Evolutionary conservation across 495 filamentous ascomycete genomes (phyloP), one percentile per base, ranked within the genome.

Genomic region (Neurospora tetrasperma): DNA sequence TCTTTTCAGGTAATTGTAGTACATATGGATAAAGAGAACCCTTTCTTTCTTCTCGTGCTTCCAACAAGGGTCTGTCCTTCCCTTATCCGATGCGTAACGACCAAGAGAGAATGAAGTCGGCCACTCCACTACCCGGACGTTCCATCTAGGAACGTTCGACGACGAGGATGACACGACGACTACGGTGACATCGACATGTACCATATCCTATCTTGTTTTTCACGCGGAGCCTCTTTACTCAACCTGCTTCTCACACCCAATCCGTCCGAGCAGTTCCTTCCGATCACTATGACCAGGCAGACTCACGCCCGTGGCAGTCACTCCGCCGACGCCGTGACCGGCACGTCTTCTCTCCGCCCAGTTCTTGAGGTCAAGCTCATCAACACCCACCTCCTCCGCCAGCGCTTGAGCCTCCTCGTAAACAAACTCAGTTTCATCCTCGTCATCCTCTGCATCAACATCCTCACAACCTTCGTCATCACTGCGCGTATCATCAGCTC

Each of bases 381-480:
- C 90, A 16, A 90, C 89, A 5, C 88, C 90, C 4, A 92, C 89
- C 75, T 91, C 90, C 80, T 90, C 84, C 80, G 91, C 89, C 18
- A 89, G 80, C 11, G 87, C 86, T 44, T 81, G 74, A 41, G 81
- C 81, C 48, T 84, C 83, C 75, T 85, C 84, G 38, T 85, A 83
- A 46, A 84, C 80, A 71, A 79, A 80, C 73, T 84, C 82, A 12
- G 86, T 4, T 42, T 88, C 83, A 3, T 87, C 85, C 27, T 88
- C 83, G 3, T 86, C 85, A 20, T 89, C 87, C 35, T 88, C 86
- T 27, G 86, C 89, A 54, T 88, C 90, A 41, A 83, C 96, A 74
- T 94, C 94, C 74, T 97, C 94, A 79, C 93, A 66, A 35, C 83
- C 92, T 77, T 98, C 95, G 74, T 94, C 94, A 74, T 97, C 94